Base-by-base conservation (phyloP, 2,329 filamentous ascomycete genomes). In the Fusarium piperis region DNA sequence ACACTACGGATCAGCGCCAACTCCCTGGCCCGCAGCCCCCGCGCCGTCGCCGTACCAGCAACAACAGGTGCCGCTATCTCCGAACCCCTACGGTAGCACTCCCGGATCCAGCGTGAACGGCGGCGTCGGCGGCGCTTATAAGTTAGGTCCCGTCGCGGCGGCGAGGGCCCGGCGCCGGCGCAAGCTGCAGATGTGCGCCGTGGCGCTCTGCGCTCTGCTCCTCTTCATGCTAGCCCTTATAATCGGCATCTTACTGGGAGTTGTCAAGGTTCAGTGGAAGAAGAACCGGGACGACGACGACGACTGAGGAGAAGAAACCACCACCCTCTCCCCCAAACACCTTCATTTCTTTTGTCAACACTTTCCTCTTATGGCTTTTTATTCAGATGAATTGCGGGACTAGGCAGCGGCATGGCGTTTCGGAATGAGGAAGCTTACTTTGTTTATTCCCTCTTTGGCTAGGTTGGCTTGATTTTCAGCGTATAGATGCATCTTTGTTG, bases 171-270 rank as follows among this genome's bases (percentile, higher is more conserved):
- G 72, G 28, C 74, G 69, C 44, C 64, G 59, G 46, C 73, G 72
- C 30, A 74, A 68, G 57, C 23, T 74, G 16, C 70, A 71, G 44
- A 63, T 78, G 6, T 77, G 76, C 28, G 44, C 75, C 18, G 33
- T 78, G 20, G 39, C 66, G 41, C 16, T 75, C 46, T 70, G 70
- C 23, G 64, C 61, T 7, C n/a, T 77, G 13, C 18, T 74, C 18
- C 44, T 79, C n/a, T 75, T 78, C 59, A 46, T 74, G 3, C 39
- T 78, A 41, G 76, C 74, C 13, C 48, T 78, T 35, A 67, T 74
- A n/a, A 60, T 78, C 9, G 77, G 77, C 4, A 59, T 78, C 13
- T 66, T 76, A 16, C 53, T 78, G 52, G 77, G 77, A 4, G 73
- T 78, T 8, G 59, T 77, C 8, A 78, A 76, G 39, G 62, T 70